Conservation (phyloP, 2,329 filamentous ascomycete genomes). For the Fusarium ambrosium region DNA sequence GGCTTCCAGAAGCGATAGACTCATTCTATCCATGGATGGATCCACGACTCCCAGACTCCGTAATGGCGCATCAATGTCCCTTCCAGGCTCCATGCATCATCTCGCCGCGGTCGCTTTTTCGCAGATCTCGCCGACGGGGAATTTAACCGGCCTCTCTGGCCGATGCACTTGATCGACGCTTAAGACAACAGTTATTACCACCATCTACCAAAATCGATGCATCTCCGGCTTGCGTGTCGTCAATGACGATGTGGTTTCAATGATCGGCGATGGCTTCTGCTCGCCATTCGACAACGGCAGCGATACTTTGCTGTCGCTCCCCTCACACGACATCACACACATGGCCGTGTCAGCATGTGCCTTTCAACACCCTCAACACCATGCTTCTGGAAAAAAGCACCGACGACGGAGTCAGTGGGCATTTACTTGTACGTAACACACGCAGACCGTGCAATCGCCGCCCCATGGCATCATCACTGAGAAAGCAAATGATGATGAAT, state of each 20-base stretch:
- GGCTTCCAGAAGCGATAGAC: constrained; percentile 39
- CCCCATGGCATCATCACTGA: constrained; percentile 22
- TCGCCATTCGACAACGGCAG: constrained; percentile 9
- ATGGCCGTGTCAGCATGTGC: constrained; percentile 29
- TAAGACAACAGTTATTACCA: constrained; percentile 13
- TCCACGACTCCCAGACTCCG: constrained; percentile 24
- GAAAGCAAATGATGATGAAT: constrained; percentile 1
- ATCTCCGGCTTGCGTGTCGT: constrained; percentile 8
- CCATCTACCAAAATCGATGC: constrained; percentile 1
- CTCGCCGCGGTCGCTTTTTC: constrained; percentile 30
- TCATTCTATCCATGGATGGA: constrained; percentile 32
- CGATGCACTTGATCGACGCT: constrained; percentile 25
- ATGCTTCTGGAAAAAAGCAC: constrained; percentile 15
- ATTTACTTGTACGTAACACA: constrained; percentile 37
- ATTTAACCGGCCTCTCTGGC: constrained; percentile 28
- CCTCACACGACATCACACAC: constrained; percentile 27
- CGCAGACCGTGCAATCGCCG: constrained; percentile 18
- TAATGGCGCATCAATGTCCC: constrained; percentile 30
- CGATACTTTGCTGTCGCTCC: constrained; percentile 13
- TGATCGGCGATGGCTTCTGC: constrained; percentile 27
- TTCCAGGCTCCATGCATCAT: constrained; percentile 24
- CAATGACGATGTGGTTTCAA: constrained; percentile 32
- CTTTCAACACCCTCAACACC: constrained; percentile 3
- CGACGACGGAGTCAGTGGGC: constrained; percentile 14
- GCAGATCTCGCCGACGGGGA: constrained; percentile 39